Evolutionary conservation across 306 rosid genomes (phyloP).

Genomic region (Lotus japonicus): DNA sequence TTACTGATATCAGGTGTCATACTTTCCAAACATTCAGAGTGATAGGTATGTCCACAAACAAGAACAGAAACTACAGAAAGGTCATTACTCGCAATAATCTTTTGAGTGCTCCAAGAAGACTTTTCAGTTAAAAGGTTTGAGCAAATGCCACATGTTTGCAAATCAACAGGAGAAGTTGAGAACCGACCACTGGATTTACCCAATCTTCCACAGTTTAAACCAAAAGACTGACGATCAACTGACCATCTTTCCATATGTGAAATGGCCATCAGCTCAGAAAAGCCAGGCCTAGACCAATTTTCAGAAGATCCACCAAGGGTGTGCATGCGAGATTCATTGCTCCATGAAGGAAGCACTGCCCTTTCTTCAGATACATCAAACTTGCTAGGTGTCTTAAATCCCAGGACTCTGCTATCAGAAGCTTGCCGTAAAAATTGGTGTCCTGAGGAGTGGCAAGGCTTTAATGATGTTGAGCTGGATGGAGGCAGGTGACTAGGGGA

Average conservation of each 20-base stretch:
- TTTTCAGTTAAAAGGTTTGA: slow-evolving; percentile 50
- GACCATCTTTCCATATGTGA: slow-evolving; percentile 80
- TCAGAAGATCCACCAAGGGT: slow-evolving; percentile 71
- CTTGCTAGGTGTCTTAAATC: slow-evolving; percentile 54
- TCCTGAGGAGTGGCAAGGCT: slow-evolving; percentile 56
- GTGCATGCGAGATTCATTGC: slow-evolving; percentile 53
- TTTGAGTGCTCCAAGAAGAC: slow-evolving; percentile 54
- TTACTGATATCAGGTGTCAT: slow-evolving; percentile 69
- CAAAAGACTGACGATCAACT: slow-evolving; percentile 69
- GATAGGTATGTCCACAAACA: slow-evolving; percentile 80
- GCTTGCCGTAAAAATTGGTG: slow-evolving; percentile 50
- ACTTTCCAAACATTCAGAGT: slow-evolving; percentile 86
- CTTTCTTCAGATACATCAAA: slow-evolving; percentile 55
- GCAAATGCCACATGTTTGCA: slow-evolving; percentile 60
- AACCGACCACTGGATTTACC: slow-evolving; percentile 50
- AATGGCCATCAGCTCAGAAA: slow-evolving; percentile 68
- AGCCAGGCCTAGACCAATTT: slow-evolving; percentile 81
- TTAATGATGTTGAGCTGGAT: slow-evolving; percentile 50
- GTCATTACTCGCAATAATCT: slow-evolving; percentile 45
- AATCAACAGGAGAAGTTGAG: slow-evolving; percentile 54
- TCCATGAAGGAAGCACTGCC: slow-evolving; percentile 43
- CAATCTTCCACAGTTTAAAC: slow-evolving; percentile 55
- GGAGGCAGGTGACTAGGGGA: slow-evolving; percentile 51
- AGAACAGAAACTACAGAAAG: slow-evolving; percentile 72
- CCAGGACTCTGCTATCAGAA: slow-evolving; percentile 55